A percentile compares a stretch with the other conserved stretches of the same genome.
These are phyloP conservation scores for Trypanosomatidae sp. DNA, from an alignment of 208 protist species.

Conservation along the genomic window DNA sequence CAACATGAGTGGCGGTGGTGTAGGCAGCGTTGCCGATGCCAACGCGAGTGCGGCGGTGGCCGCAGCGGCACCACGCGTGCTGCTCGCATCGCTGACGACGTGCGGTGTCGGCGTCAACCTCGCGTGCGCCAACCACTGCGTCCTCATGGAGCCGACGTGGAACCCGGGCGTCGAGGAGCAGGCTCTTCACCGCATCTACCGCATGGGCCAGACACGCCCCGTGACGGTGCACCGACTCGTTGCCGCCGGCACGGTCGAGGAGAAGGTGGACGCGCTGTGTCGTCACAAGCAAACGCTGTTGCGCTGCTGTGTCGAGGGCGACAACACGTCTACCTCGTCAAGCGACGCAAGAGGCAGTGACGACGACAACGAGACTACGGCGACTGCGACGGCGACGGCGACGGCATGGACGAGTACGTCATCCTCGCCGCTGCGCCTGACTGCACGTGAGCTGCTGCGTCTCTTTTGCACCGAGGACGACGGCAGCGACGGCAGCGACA, in stretches of 20 bases:
- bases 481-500: conserved; percentile 7
- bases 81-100: conserved; percentile 81
- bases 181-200: conserved; percentile 83
- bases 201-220: conserved; percentile 85
- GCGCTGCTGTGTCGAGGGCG: conserved; percentile 13
- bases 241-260: conserved; percentile 90
- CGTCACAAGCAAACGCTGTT: conserved; percentile 82
- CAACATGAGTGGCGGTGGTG: neutral
- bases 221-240: conserved; percentile 92
- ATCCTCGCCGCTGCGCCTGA: too few species aligned
- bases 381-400: neutral
- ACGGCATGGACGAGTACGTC: too few species aligned
- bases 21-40: neutral
- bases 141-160: conserved; percentile 89
- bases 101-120: conserved; percentile 93
- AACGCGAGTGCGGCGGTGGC: neutral
- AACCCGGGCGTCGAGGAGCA: conserved; percentile 86
- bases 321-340: conserved; percentile 12
- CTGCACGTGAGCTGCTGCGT: conserved; percentile 26
- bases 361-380: conserved; percentile 4
- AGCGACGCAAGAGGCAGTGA: conserved; percentile 1
- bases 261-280: conserved; percentile 91
- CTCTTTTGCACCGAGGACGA: conserved; percentile 24
- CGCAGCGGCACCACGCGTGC: conserved; percentile 19
- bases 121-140: conserved; percentile 83